Base-by-base conservation (phyloP, 257 asterid species). In the Dorcoceras hygrometricum region DNA sequence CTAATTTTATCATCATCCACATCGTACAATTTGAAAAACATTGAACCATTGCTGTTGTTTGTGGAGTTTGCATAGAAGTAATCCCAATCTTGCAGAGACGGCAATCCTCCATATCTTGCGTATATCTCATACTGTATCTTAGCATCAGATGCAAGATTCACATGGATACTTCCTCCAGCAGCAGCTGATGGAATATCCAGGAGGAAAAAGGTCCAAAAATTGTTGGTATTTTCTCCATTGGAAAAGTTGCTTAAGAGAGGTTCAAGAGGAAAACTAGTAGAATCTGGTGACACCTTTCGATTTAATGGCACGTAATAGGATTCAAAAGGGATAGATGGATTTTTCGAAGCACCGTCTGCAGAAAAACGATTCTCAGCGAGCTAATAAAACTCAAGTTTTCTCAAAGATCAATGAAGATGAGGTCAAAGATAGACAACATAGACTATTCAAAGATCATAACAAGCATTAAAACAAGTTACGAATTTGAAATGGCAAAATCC, bases 11-110 rank as follows among this genome's bases (percentile, higher is more conserved):
- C 75, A 34, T 87, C 93, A 50, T 77, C 77, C 5, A 88, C 76
- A 72, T 90, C 97, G 39, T 90, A 85, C 53, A 83, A 31, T 88
- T 85, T 90, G 78, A 94, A 94, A 68, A 90, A 94, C 89, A 85
- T 87, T 67, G 99, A 90, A 59, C 89, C 93, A 10, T 85, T 80
- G 81, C 98, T 88, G 77, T 77, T 87, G 73, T 81, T 89, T 19
- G 96, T 79, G 78, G 79, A 74, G 78, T 90, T 94, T 56, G 82
- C 78, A 28, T 82, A 87, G 72, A 78, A 90, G 85, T 94, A 94
- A 76, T 94, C 98, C 91, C 91, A 88, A 70, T 69, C 82, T 46
- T 19, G 67, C 71, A 84, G 83, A 64, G 99, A 84, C 12, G 99
- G 96, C 58, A 87, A 75, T 36, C 96, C 99, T 71, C 96, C 98